Base-by-base conservation (phyloP, 495 filamentous ascomycete species). In the Aspergillus campestris region DNA sequence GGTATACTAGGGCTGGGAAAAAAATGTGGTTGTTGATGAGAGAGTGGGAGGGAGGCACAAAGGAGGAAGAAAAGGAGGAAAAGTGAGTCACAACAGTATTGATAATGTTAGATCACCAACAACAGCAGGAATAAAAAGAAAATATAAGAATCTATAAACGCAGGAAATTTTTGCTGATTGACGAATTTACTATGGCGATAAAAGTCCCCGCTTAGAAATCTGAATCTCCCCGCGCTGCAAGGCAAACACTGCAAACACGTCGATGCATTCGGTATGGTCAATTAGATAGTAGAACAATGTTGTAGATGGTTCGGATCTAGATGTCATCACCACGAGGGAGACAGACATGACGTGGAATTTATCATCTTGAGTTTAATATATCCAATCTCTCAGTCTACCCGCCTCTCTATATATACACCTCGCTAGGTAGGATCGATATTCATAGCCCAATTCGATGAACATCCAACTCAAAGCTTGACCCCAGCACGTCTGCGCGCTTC, bases 401-500 rank as follows among this genome's bases (percentile, higher is more conserved):
- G 18, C 18, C 18, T 24, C 4, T 24, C 18, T 24, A 24, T 24
- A 24, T 24, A 24, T 24, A 24, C 18, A 24, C 18, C 18, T n/a
- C n/a, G n/a, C n/a, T 24, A 24, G 18, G 4, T 24, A 24, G 18
- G 18, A 24, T 24, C 18, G 4, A 24, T n/a, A n/a, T n/a, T n/a
- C n/a, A 24, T 24, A 24, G 18, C 18, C 18, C 18, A 24, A 24
- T 2, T 24, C 18, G 30, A 32, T 12, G 38, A 24, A 38, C 9
- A 35, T 8, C 40, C 24, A 13, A 31, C 47, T 36, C 63, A 82
- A 15, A 83, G 57, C 59, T 70, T 83, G 18, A 78, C 65, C 4
- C 82, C 84, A 40, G 75, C 69, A 42, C 72, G 73, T 56, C 80
- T 74, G 60, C 81, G 76, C 37, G 68, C 73, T 59, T 82, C 84